Evolutionary conservation across 805 yeast species (phyloP).

Genomic region (Kuraishia hungarica): DNA sequence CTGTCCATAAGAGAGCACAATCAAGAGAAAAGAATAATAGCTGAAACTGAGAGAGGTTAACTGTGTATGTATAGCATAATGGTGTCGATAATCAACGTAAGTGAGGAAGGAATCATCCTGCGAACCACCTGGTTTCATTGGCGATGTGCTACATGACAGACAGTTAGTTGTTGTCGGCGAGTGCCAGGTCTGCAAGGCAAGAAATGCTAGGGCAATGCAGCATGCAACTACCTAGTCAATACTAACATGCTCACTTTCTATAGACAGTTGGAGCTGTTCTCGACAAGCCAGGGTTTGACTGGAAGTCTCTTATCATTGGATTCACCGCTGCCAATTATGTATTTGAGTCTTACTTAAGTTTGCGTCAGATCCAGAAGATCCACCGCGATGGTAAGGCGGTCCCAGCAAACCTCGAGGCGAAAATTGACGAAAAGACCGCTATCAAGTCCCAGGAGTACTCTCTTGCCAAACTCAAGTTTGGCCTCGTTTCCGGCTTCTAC

Average conservation of each 20-base stretch:
- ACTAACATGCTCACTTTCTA: background rate
- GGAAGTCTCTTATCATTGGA: constrained; percentile 72
- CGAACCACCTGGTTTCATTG: no score
- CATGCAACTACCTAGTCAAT: no score
- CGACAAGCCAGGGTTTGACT: constrained; percentile 64
- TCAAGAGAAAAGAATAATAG: background rate
- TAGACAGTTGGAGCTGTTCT: background rate
- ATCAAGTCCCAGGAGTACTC: constrained; percentile 72
- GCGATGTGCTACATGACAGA: no score
- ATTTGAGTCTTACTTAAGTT: constrained; percentile 66
- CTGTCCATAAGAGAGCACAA: background rate
- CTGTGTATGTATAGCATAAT: background rate
- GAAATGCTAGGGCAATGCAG: no score
- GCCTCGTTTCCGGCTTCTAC: constrained; percentile 44
- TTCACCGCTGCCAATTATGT: constrained; percentile 66
- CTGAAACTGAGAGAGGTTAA: background rate
- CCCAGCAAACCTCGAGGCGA: constrained; percentile 62
- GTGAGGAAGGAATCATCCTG: no score
- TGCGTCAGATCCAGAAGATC: constrained; percentile 69
- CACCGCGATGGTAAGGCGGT: constrained; percentile 35
- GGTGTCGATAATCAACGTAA: background rate
- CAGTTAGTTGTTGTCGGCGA: no score
- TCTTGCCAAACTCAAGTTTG: constrained; percentile 66
- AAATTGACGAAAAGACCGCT: constrained; percentile 66
- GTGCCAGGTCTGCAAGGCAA: no score